These are phyloP conservation scores for Pachyrhizus erosus DNA, from an alignment of 306 rosid species.

Conservation along the genomic window DNA sequence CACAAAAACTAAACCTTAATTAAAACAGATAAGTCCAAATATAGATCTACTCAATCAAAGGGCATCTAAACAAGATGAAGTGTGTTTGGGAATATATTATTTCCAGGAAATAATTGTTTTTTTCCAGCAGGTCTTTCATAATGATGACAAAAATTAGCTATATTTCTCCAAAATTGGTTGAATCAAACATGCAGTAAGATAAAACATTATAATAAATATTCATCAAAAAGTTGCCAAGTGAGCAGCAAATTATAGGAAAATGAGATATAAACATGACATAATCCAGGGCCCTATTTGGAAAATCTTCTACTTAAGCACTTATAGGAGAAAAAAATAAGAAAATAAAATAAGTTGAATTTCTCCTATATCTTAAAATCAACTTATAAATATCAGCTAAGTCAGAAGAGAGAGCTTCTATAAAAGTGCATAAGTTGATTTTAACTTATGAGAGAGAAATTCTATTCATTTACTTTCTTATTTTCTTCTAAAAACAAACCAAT, in stretches of 20 bases:
- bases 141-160: background rate
- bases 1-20: conserved; percentile 32
- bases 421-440: background rate
- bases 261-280: too few relatives aligned
- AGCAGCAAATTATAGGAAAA: conserved; percentile 11
- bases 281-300: background rate
- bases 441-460: background rate
- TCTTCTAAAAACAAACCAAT: too few relatives aligned
- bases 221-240: background rate
- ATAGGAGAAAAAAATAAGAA: too few relatives aligned
- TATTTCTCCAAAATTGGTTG: background rate
- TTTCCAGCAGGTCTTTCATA: background rate
- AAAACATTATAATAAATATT: background rate
- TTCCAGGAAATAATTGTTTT: background rate
- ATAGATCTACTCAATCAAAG: conserved; percentile 31
- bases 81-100: background rate
- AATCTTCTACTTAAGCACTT: background rate
- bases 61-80: background rate
- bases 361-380: background rate
- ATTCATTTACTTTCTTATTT: too few relatives aligned
- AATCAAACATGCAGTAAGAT: background rate
- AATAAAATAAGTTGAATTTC: background rate
- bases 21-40: conserved; percentile 32
- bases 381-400: background rate
- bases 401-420: background rate